A percentile compares a stretch with the other conserved stretches of the same genome.
Conservation (phyloP, 1,284 basidiomycete species). For the Cerioporus squamosus region DNA sequence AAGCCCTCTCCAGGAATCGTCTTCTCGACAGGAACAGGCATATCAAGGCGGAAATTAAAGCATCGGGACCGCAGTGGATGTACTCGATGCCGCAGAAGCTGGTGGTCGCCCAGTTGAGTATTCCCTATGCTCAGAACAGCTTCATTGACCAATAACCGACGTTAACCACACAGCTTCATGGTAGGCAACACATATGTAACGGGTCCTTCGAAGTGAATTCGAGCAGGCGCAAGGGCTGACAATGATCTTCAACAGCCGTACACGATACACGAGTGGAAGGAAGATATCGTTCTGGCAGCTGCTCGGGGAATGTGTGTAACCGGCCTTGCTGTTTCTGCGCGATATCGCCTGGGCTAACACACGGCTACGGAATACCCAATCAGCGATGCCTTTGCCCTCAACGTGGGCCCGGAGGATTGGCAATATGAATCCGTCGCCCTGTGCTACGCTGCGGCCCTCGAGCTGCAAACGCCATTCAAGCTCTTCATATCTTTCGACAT, state of each 20-base stretch:
- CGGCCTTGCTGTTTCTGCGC: not conserved
- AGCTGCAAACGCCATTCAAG: constrained; percentile 42
- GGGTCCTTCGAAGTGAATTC: not conserved
- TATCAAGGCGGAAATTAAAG: not conserved
- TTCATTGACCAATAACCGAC: too few species aligned
- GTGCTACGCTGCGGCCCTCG: constrained; percentile 54
- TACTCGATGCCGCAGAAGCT: not conserved
- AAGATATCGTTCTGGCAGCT: constrained; percentile 50
- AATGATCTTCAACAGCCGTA: constrained; percentile 49
- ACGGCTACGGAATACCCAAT: not conserved
- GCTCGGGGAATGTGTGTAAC: constrained; percentile 34
- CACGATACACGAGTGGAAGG: constrained; percentile 47
- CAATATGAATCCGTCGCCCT: constrained; percentile 54
- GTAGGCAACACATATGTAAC: constrained; percentile 55
- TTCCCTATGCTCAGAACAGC: not conserved
- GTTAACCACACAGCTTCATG: constrained; percentile 44
- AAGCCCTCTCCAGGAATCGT: too few species aligned
- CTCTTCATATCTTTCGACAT: constrained; percentile 58
- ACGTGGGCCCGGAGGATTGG: constrained; percentile 65
- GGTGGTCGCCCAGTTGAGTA: constrained; percentile 10
- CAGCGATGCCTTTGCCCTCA: constrained; percentile 69
- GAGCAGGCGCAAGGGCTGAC: not conserved
- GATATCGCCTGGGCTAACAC: not conserved
- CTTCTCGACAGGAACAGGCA: too few species aligned
- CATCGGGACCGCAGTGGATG: not conserved